phyloP scores from a whole-genome alignment of 2,329 filamentous ascomycete species.

The Venturia asperata region DNA sequence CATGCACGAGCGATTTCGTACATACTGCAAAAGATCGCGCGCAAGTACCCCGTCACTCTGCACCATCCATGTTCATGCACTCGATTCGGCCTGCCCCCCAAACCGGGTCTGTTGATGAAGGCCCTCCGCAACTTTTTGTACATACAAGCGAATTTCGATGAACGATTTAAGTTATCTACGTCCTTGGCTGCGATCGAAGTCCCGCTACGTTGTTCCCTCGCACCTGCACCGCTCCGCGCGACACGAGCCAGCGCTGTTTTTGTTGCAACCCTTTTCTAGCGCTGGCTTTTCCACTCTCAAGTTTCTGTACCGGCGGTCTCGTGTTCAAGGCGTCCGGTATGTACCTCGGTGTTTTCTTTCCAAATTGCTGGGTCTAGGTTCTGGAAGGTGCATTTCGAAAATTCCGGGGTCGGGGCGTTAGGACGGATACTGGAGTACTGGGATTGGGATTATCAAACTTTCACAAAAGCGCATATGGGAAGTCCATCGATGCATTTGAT shows the following conservation, averaged over 20 bases:
- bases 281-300: not conserved
- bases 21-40: not conserved
- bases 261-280: not conserved
- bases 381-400: not conserved
- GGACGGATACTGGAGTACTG: no score
- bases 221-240: not conserved
- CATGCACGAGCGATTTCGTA: not conserved
- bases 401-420: no score
- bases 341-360: not conserved
- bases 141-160: not conserved
- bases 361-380: not conserved
- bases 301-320: conserved; percentile 1
- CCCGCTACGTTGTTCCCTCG: not conserved
- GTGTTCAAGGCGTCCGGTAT: not conserved
- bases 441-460: not conserved
- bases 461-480: not conserved
- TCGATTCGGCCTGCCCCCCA: not conserved
- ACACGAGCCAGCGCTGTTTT: not conserved
- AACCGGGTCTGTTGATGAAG: not conserved
- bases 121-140: not conserved
- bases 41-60: not conserved
- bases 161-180: not conserved
- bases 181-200: not conserved
- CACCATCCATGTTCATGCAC: not conserved
- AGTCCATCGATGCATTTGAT: not conserved